phyloP scores from a whole-genome alignment of 495 filamentous ascomycete species.

The Penicillium antarcticum region DNA sequence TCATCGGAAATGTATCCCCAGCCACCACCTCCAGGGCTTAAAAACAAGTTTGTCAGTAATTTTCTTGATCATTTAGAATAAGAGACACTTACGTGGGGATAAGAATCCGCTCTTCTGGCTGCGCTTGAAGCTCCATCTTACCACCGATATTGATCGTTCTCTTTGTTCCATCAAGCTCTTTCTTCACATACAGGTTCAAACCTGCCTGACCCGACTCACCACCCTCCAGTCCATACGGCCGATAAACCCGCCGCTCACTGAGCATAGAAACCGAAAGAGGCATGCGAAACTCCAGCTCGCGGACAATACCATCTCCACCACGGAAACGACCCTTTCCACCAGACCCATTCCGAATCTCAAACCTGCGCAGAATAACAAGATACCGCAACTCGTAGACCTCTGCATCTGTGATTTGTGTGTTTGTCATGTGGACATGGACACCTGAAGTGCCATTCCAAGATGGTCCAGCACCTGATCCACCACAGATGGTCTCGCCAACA shows the following conservation, averaged over 20 bases:
- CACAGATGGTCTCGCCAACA: conserved; percentile 88
- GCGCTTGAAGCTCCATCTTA: conserved; percentile 22
- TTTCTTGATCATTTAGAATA: neutral
- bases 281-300: conserved; percentile 30
- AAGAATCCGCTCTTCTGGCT: conserved; percentile 17
- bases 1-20: conserved; percentile 14
- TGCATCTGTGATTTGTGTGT: conserved; percentile 86
- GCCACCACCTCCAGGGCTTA: conserved; percentile 22
- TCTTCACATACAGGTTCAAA: conserved; percentile 18
- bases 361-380: conserved; percentile 76
- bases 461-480: conserved; percentile 76
- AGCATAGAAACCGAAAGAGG: conserved; percentile 79
- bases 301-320: conserved; percentile 35
- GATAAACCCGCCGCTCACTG: conserved; percentile 75
- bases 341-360: conserved; percentile 70
- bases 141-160: conserved; percentile 23
- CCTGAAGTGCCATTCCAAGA: conserved; percentile 78
- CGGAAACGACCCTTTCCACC: conserved; percentile 29
- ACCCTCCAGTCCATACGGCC: conserved; percentile 79
- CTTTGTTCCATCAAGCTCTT: conserved; percentile 14
- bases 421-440: conserved; percentile 91
- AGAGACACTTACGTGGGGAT: conserved; percentile 17
- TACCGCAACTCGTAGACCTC: conserved; percentile 86
- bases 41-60: neutral
- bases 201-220: conserved; percentile 42